Base-by-base conservation (phyloP, 371 early-diverging fungal genomes). In the Batrachochytrium dendrobatidis region DNA sequence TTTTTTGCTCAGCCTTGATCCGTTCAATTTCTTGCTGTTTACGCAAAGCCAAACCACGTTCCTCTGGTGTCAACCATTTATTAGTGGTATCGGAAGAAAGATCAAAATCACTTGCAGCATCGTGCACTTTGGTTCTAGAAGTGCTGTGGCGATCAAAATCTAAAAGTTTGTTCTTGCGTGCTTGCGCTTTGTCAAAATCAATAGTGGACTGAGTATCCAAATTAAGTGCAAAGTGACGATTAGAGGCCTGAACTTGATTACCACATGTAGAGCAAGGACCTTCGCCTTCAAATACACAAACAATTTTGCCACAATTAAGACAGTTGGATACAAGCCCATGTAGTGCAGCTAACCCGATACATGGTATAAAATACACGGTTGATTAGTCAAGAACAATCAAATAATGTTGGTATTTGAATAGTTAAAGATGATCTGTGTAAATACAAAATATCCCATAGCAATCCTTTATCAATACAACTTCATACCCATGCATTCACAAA, bases 181-280 rank as follows among this genome's bases (percentile, higher is more conserved):
- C 74, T 55, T 85, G 80, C 0, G 92, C 94, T 52, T 74, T 67
- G 18, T 64, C 62, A 24, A 85, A 63, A 78, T 26, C 55, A 53
- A 57, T 48, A 29, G 54, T 68, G 51, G 18, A 31, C 51, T 8
- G 70, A 70, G 58, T 62, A 70, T 18, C 30, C 26, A 20, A 25
- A n/a, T 46, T 55, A 35, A 44, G 58, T 45, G 5, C 39, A 35
- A 25, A 39, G 20, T 57, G 53, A 2, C 62, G 62, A n/a, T 12
- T 34, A 29, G 57, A 48, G 24, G 58, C 58, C 30, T 86, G 69
- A 0, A 94, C 89, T 0, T 82, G 76, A 7, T 72, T 75, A 3
- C 83, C 85, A 66, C 95, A 94, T 58, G 81, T 85, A 33, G 86
- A 82, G 64, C 95, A 94, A 5, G 91, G 88, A 0, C 92, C 93